Base-by-base conservation (phyloP, 2,329 filamentous ascomycete species). In the Geosmithia flava region DNA sequence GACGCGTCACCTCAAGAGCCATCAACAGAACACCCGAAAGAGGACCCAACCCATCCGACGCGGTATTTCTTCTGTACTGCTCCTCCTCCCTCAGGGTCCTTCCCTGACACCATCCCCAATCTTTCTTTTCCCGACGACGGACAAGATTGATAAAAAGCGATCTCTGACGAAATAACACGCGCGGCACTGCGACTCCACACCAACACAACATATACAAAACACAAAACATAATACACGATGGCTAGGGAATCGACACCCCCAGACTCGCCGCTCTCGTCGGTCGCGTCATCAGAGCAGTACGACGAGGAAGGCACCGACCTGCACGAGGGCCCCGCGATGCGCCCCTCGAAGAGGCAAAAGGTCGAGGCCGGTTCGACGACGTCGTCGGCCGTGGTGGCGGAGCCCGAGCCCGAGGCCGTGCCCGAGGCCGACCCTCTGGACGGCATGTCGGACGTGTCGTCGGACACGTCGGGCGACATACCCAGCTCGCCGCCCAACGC, bases 391-490 rank as follows among this genome's bases (percentile, higher is more conserved):
- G 59, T 67, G 11, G 60, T 69, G 45, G 63, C 60, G 29, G 66
- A 68, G 20, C 63, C 59, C 23, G 70, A 72, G 48, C 63, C 64
- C 45, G 72, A 76, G 43, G 60, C 68, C 8, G 69, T 70, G 3
- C 68, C 68, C 13, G 67, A 73, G 47, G 63, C 75, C 51, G 65
- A 80, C 63, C 75, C 76, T 55, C 67, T 79, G 42, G 75, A 78
- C 51, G 73, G 70, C 56, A 68, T 77, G 68, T 79, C 80, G 47
- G 85, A 89, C 48, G 83, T 97, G 51, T 95, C 89, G 7, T 88
- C 87, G 47, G 93, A 98, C 66, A 94, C 87, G 46, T 90, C 87
- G 33, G 88, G 88, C 63, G 89, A 88, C 49, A 80, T 90, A 45
- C 86, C 86, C 23, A 83, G 79, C 59, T 87, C 83, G 1, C 81